These are phyloP conservation scores for Aureobasidium sp. DNA, from an alignment of 2,329 filamentous ascomycete genomes.

Conservation along the genomic window DNA sequence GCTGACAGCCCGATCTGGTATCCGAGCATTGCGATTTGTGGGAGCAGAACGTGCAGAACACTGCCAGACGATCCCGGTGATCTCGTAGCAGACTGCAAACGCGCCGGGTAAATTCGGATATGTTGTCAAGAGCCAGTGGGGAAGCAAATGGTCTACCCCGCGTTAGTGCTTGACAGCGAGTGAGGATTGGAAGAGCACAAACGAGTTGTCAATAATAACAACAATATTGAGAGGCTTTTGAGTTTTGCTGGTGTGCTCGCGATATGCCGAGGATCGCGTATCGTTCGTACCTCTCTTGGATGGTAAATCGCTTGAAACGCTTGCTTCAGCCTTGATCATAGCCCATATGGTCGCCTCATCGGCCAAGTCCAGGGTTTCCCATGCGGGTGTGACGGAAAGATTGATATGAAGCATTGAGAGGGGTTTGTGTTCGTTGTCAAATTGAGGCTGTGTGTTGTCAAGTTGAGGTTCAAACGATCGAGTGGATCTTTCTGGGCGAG, in stretches of 20 bases:
- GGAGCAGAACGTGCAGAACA: neutral
- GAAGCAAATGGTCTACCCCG: conserved; percentile 3
- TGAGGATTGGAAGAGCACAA: conserved; percentile 13
- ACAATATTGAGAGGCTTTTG: conserved; percentile 24
- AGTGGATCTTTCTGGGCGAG: neutral
- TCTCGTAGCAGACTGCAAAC: conserved; percentile 5
- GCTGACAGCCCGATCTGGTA: conserved; percentile 1
- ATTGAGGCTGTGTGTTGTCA: neutral
- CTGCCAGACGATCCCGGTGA: conserved; percentile 3
- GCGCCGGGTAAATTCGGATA: neutral
- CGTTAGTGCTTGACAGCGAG: neutral
- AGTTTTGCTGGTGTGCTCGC: neutral
- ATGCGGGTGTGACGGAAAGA: neutral
- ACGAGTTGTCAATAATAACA: conserved; percentile 32
- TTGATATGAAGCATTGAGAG: neutral
- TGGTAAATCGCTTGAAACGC: neutral
- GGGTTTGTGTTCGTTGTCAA: too few species aligned
- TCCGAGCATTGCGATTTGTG: conserved; percentile 1
- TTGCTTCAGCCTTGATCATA: conserved; percentile 9
- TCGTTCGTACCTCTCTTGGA: neutral
- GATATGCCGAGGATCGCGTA: neutral
- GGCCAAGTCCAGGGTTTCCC: neutral
- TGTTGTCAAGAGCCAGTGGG: neutral
- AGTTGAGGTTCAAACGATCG: too few species aligned
- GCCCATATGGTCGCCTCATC: neutral